Conservation (phyloP, 2,329 filamentous ascomycete species). For the Colletotrichum chrysophilum region DNA sequence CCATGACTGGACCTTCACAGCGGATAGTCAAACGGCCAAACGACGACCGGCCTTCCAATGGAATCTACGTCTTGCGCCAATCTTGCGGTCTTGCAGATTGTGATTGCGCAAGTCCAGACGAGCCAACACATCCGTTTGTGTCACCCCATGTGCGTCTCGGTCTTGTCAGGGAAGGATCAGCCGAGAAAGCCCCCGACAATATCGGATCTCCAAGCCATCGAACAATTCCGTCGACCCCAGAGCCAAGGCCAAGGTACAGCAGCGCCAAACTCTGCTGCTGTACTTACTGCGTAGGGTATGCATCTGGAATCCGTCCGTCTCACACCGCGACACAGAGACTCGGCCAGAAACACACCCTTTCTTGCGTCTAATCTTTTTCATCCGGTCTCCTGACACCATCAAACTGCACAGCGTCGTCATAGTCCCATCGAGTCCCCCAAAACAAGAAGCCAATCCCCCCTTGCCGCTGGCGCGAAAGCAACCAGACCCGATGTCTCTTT, state of each 20-base stretch:
- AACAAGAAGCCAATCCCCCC: not conserved
- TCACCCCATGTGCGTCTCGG: not conserved
- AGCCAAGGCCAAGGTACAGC: not conserved
- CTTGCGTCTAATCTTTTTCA: not conserved
- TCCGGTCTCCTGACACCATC: conserved; percentile 5
- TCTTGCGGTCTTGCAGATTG: not conserved
- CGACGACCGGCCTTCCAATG: not conserved
- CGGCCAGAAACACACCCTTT: not conserved
- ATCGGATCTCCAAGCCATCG: not conserved
- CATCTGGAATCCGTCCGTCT: not conserved
- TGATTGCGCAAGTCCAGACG: not conserved
- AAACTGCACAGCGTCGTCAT: not conserved
- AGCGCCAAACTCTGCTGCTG: not conserved
- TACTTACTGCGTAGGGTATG: not conserved
- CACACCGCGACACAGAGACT: not conserved
- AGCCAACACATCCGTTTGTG: not conserved
- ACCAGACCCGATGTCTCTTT: not conserved
- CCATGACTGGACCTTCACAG: not conserved
- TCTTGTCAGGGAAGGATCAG: not conserved
- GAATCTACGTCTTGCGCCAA: not conserved
- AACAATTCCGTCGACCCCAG: not conserved
- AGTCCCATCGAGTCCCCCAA: not conserved
- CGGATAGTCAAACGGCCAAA: not conserved
- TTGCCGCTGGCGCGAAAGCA: not conserved
- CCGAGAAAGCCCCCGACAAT: not conserved